These are phyloP conservation scores for Blakeslea trispora DNA, from an alignment of 371 early-diverging fungal species.

Conservation along the genomic window DNA sequence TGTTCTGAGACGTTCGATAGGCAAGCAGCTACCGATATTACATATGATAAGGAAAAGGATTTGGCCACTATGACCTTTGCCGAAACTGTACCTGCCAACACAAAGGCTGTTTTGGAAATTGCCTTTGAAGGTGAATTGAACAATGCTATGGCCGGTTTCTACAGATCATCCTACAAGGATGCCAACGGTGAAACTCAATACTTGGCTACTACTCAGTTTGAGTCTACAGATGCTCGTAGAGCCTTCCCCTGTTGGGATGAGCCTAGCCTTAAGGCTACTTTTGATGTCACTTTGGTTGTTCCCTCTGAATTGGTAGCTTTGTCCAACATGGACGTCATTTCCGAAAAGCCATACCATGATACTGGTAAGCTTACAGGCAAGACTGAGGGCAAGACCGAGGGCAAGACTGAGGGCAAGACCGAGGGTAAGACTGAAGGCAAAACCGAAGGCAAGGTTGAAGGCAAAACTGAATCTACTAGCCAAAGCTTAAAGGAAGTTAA, in stretches of 20 bases:
- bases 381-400: slow-evolving; percentile 29
- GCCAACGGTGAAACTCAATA: slow-evolving; percentile 68
- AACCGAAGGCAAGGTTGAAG: slow-evolving; percentile 32
- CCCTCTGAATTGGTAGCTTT: slow-evolving; percentile 73
- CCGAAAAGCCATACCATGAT: slow-evolving; percentile 50
- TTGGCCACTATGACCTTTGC: slow-evolving; percentile 73
- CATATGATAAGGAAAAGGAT: slow-evolving; percentile 67
- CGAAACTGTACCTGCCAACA: slow-evolving; percentile 62
- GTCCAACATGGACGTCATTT: slow-evolving; percentile 81
- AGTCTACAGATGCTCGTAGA: slow-evolving; percentile 89
- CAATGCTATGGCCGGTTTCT: slow-evolving; percentile 90
- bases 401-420: slow-evolving; percentile 29
- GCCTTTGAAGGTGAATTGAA: slow-evolving; percentile 78
- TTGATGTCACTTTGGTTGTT: slow-evolving; percentile 80
- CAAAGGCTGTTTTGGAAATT: slow-evolving; percentile 68
- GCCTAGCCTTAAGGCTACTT: slow-evolving; percentile 89
- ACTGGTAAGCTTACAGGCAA: slow-evolving; percentile 28
- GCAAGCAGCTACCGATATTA: slow-evolving; percentile 67
- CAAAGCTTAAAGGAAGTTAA: slow-evolving; percentile 60
- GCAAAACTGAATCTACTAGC: slow-evolving; percentile 15
- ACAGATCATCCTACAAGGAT: slow-evolving; percentile 80
- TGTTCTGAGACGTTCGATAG: slow-evolving; percentile 26
- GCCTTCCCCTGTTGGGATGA: slow-evolving; percentile 96
- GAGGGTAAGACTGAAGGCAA: slow-evolving; percentile 28
- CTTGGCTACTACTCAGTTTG: slow-evolving; percentile 91